Conservation (phyloP, 2,329 filamentous ascomycete species). For the Calonectria hawksworthii region DNA sequence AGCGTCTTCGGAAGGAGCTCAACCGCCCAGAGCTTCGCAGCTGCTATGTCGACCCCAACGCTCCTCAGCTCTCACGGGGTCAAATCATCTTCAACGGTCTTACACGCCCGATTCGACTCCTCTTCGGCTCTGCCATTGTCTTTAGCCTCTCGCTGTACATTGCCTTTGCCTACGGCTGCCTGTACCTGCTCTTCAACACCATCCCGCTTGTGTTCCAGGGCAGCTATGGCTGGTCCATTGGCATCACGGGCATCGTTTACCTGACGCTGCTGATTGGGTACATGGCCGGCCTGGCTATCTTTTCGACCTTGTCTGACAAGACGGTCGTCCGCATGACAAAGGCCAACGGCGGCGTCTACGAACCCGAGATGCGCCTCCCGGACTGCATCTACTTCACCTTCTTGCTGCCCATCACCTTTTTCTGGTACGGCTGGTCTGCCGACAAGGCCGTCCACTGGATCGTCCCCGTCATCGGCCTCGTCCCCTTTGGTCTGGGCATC, state of each 20-base stretch:
- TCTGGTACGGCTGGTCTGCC: conserved; percentile 53
- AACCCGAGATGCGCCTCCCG: conserved; percentile 53
- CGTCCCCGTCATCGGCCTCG: conserved; percentile 54
- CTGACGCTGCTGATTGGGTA: conserved; percentile 62
- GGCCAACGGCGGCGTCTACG: conserved; percentile 55
- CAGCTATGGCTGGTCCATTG: conserved; percentile 61
- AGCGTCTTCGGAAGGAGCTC: conserved; percentile 60
- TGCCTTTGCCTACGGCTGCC: conserved; percentile 65
- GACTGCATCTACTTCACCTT: conserved; percentile 50
- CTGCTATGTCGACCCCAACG: conserved; percentile 59
- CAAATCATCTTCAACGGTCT: conserved; percentile 62
- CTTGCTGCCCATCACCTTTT: conserved; percentile 50
- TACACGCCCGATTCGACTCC: conserved; percentile 65
- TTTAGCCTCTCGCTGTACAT: conserved; percentile 63
- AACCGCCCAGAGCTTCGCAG: conserved; percentile 56
- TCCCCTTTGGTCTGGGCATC: conserved; percentile 61
- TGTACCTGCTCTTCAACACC: conserved; percentile 69
- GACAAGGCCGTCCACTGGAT: conserved; percentile 50
- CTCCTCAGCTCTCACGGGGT: conserved; percentile 38
- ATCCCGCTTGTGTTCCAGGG: conserved; percentile 64
- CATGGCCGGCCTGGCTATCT: conserved; percentile 55
- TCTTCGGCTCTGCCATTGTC: conserved; percentile 63
- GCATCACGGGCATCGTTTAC: conserved; percentile 64
- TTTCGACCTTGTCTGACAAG: conserved; percentile 60
- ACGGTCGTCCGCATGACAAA: conserved; percentile 61